Evolutionary conservation across 495 filamentous ascomycete species (phyloP).

Genomic region (Chaetomium cochliodes): DNA sequence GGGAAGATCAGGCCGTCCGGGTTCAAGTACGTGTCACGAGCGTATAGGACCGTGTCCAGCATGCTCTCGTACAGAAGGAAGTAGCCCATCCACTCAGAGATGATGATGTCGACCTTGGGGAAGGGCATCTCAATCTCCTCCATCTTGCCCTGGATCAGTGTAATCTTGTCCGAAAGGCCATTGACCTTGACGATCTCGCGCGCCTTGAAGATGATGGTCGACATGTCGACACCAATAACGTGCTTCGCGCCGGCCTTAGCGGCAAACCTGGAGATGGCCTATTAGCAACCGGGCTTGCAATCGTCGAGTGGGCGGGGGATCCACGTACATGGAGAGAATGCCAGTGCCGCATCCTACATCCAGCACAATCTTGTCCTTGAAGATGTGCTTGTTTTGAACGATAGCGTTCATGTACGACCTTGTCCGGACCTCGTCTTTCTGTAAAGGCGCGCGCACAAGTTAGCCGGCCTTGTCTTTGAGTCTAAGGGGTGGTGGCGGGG

Average conservation of each 20-base stretch:
- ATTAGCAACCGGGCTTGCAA: slow-evolving; percentile 1
- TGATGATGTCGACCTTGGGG: slow-evolving; percentile 86
- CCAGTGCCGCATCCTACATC: slow-evolving; percentile 93
- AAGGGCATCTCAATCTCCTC: slow-evolving; percentile 83
- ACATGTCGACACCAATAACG: slow-evolving; percentile 92
- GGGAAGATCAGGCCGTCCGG: slow-evolving; percentile 83
- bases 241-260: slow-evolving; percentile 84
- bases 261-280: slow-evolving; percentile 60
- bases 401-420: slow-evolving; percentile 95
- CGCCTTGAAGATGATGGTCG: slow-evolving; percentile 86
- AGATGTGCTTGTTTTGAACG: slow-evolving; percentile 87
- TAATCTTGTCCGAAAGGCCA: slow-evolving; percentile 74
- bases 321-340: slow-evolving; percentile 75
- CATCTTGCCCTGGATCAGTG: slow-evolving; percentile 80
- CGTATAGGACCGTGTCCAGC: slow-evolving; percentile 90
- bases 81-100: slow-evolving; percentile 98
- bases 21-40: slow-evolving; percentile 77
- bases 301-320: neutral
- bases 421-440: slow-evolving; percentile 99
- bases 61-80: slow-evolving; percentile 90
- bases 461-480: slow-evolving; percentile 11
- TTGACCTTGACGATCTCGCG: slow-evolving; percentile 81
- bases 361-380: slow-evolving; percentile 85
- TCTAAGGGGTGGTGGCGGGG: slow-evolving; percentile 2
- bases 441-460: slow-evolving; percentile 22